Conservation (phyloP, 768 basidiomycete genomes). For the Hypholoma sublateritium region DNA sequence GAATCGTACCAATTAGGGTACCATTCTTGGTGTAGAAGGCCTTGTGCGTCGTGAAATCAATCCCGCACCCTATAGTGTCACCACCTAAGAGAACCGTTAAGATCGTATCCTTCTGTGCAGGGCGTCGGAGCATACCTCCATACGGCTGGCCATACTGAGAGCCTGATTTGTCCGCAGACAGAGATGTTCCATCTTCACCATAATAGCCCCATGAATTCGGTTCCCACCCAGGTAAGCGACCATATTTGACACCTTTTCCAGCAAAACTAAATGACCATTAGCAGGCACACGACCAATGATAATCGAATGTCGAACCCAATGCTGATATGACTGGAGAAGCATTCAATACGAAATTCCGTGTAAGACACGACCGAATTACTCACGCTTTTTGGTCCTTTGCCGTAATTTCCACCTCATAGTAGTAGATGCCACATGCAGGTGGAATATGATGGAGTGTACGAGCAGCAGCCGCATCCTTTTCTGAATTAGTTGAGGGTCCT, state of each 20-base stretch:
- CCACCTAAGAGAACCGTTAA: constrained; percentile 51
- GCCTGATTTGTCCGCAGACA: constrained; percentile 72
- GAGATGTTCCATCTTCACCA: constrained; percentile 83
- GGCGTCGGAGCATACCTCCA: constrained; percentile 57
- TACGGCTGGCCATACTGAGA: constrained; percentile 76
- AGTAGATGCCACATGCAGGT: constrained; percentile 86
- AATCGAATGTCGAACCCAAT: constrained; percentile 55
- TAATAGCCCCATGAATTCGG: constrained; percentile 88
- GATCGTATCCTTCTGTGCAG: neutral
- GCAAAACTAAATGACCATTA: constrained; percentile 52
- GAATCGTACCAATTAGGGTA: constrained; percentile 53
- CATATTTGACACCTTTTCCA: constrained; percentile 59
- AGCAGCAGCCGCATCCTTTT: constrained; percentile 84
- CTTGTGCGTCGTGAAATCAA: constrained; percentile 80
- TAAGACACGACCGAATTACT: constrained; percentile 25
- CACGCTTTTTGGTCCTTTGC: constrained; percentile 83
- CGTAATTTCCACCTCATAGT: constrained; percentile 87
- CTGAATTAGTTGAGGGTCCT: constrained; percentile 56
- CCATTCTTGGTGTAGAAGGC: constrained; percentile 94
- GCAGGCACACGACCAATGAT: neutral
- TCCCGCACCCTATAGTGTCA: constrained; percentile 89
- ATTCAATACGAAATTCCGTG: constrained; percentile 1
- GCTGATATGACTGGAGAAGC: constrained; percentile 64
- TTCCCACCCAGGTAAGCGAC: constrained; percentile 86
- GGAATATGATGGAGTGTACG: constrained; percentile 80